Evolutionary conservation across 371 early-diverging fungal genomes (phyloP), one percentile per base, ranked within the genome.

Genomic region (Gilbertella persicaria): DNA sequence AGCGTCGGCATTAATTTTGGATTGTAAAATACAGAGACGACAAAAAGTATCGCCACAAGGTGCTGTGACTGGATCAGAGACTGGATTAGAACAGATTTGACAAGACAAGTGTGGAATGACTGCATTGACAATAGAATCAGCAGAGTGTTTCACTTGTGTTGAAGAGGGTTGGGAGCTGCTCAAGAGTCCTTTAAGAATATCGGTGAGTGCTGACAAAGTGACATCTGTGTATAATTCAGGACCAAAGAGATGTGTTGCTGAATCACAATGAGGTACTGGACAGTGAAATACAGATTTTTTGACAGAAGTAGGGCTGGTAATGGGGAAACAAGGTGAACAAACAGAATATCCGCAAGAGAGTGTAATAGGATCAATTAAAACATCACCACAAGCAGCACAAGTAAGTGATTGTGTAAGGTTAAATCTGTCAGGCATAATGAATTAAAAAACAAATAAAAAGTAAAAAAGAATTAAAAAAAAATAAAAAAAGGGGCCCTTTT

Each of bases 31-130:
- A 26, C 64, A 64, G 7, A 58, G 37, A 50, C 59, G 53, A 38
- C 65, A 65, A 20, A 60, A 65, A 3, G 65, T 65, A 24, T 65
- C 60, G 17, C 65, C 65, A 37, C 65, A 65, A 23, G 55, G 60
- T 21, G 57, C 56, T 10, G 65, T 65, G 19, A 49, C 52, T 16
- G 64, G 48, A 26, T 59, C 60, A 1, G 44, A 20, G 6, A 55
- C 25, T 5, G 60, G 50, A 4, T 41, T 23, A 5, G 46, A 7
- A n/a, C 60, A 59, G 3, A 25, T 13, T 7, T 33, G 26, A 28
- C 60, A 59, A 4, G 36, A 24, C 19, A 59, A 38, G 12, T 29
- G 16, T 5, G 60, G 39, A 1, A 48, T 42, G 19, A 58, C 13
- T n/a, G 40, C n/a, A 10, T 41, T 52, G 7, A 23, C 19, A 24